Evolutionary conservation across 1,284 basidiomycete species (phyloP).

Genomic region (Ceratobasidium sp.): DNA sequence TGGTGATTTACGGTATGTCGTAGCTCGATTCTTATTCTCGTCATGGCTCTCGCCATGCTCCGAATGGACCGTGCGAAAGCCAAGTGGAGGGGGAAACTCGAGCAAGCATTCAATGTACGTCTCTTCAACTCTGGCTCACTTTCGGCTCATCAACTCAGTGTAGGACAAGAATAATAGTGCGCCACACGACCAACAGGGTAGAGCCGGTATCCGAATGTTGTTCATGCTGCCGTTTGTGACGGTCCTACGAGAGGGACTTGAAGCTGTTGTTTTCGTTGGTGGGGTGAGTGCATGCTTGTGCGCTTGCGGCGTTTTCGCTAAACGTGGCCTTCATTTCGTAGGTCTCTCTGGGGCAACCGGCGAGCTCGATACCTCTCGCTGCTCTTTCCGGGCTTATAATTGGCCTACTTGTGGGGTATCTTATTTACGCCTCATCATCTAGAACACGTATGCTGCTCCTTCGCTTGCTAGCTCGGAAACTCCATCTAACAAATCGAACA

Average conservation of each 20-base stretch:
- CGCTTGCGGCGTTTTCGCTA: neutral
- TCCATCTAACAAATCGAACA: neutral
- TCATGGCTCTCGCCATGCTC: constrained; percentile 83
- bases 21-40: constrained; percentile 78
- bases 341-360: constrained; percentile 83
- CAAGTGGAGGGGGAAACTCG: constrained; percentile 92
- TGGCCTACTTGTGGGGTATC: constrained; percentile 75
- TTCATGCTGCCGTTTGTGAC: constrained; percentile 91
- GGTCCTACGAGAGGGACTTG: constrained; percentile 90
- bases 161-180: constrained; percentile 14
- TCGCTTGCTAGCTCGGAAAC: neutral
- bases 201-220: constrained; percentile 60
- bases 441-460: constrained; percentile 69
- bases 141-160: neutral
- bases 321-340: constrained; percentile 45
- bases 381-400: constrained; percentile 84
- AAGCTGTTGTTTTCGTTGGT: constrained; percentile 93
- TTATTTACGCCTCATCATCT: constrained; percentile 82
- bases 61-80: constrained; percentile 82
- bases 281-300: constrained; percentile 64
- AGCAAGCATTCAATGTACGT: constrained; percentile 75
- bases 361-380: constrained; percentile 88
- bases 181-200: constrained; percentile 2
- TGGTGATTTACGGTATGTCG: constrained; percentile 5
- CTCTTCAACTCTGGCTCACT: neutral